Conservation (phyloP, 2,329 filamentous ascomycete species). For the Diaporthe nobilis region DNA sequence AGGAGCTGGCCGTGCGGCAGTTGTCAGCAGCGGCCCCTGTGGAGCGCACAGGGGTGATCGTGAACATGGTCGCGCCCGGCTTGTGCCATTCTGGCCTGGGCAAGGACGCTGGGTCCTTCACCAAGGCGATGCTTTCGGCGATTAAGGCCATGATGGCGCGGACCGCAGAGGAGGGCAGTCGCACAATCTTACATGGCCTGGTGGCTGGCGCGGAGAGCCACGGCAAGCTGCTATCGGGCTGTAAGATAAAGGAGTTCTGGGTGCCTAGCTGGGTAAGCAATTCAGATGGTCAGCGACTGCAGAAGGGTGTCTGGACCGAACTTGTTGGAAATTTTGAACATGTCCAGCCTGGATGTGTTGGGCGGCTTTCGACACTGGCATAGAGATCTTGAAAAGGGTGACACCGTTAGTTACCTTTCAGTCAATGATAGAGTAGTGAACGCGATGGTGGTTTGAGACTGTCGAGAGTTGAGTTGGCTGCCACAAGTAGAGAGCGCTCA, state of each 20-base stretch:
- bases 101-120: background rate
- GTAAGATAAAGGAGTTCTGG: conserved; percentile 47
- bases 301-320: background rate
- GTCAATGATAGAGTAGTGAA: too few species aligned
- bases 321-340: background rate
- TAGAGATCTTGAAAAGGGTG: background rate
- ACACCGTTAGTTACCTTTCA: background rate
- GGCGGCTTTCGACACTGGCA: background rate
- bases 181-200: conserved; percentile 49
- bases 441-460: too few species aligned
- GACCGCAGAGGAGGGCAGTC: conserved; percentile 60
- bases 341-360: background rate
- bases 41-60: background rate
- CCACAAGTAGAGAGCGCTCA: too few species aligned
- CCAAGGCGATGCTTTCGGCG: background rate
- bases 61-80: background rate
- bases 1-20: background rate
- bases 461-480: background rate
- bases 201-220: conserved; percentile 50
- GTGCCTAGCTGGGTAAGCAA: background rate
- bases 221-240: conserved; percentile 53
- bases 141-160: conserved; percentile 55
- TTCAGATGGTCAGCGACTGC: background rate
- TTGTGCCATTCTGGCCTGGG: conserved; percentile 35
- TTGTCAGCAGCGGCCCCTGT: background rate